Conservation (phyloP, 352 stramenopile species). For the Phytopythium cucurbitacearum region DNA sequence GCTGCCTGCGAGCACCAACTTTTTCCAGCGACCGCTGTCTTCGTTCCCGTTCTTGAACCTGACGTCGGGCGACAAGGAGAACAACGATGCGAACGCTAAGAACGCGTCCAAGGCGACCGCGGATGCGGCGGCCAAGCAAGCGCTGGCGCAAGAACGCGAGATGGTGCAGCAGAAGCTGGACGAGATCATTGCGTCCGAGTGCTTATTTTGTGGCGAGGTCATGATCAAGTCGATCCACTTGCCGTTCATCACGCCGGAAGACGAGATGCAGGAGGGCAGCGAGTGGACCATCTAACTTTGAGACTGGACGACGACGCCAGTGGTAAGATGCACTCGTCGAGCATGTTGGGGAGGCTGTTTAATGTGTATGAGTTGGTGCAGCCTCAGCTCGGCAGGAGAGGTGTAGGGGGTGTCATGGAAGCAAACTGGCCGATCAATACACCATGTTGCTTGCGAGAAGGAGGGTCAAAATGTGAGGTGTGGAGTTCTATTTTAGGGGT, state of each 20-base stretch:
- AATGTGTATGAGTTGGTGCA: too few relatives aligned
- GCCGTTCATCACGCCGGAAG: constrained; percentile 88
- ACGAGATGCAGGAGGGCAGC: constrained; percentile 71
- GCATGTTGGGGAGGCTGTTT: not conserved
- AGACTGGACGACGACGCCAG: too few relatives aligned
- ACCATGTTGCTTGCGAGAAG: not conserved
- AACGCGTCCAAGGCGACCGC: constrained; percentile 32
- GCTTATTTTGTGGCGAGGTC: constrained; percentile 92
- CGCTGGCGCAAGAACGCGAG: constrained; percentile 79
- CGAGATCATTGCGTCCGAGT: constrained; percentile 93
- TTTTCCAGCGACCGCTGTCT: constrained; percentile 68
- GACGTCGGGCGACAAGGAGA: constrained; percentile 64
- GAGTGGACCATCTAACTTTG: constrained; percentile 79
- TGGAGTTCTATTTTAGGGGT: not conserved
- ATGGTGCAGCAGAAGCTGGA: constrained; percentile 92
- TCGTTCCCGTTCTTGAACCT: constrained; percentile 65
- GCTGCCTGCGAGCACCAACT: constrained; percentile 60
- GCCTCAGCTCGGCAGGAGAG: too few relatives aligned
- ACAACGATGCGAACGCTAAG: constrained; percentile 43
- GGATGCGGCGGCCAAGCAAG: constrained; percentile 59
- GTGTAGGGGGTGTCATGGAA: too few relatives aligned
- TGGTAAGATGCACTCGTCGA: too few relatives aligned
- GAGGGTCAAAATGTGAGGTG: not conserved
- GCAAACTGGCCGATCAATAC: not conserved
- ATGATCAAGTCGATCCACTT: constrained; percentile 95